Evolutionary conservation across 305 asterid genomes (phyloP), one percentile per base, ranked within the genome.

Genomic region (Fraxinus ornus): DNA sequence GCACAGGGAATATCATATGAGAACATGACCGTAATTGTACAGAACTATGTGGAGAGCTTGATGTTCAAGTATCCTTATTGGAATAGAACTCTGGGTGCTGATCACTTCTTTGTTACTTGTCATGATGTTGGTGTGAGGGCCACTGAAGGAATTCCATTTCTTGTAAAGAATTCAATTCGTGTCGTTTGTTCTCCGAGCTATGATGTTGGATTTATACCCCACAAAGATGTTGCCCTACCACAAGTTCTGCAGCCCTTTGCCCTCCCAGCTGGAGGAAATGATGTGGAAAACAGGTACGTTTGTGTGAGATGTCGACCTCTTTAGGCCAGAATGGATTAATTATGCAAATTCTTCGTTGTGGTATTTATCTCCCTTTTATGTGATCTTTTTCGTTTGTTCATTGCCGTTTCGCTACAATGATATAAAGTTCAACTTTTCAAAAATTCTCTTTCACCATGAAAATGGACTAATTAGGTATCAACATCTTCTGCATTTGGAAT

Each of bases 61-160:
- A 91, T 91, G 49, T 80, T 77, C 62, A 94, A 94, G 90, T 96
- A 94, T 52, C 97, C 98, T 10, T 89, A 92, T 77, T 96, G 99
- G 99, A 96, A 94, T 85, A 92, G 99, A 87, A 96, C 98, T 70
- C 92, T 93, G 68, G 99, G 99, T 79, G 93, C 99, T 19, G 97
- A 95, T 84, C 98, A 95, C 86, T 94, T 94, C 89, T 95, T 95
- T 87, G 98, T 95, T 79, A 94, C 97, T 77, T 95, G 99, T 80
- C 98, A 95, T 70, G 99, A 93, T 91, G 98, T 96, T 83, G 99
- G 99, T 79, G 98, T 96, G 81, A 93, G 98, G 93, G 97, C 99
- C 81, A 96, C 99, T 55, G 99, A 96, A 89, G 99, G 99, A 84
- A 95, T 92, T 80, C 94, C 92, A 64, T 76, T 90, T 87, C 97